Base-by-base conservation (phyloP, 176 grass and related monocot genomes). In the Aegilops longissima region DNA sequence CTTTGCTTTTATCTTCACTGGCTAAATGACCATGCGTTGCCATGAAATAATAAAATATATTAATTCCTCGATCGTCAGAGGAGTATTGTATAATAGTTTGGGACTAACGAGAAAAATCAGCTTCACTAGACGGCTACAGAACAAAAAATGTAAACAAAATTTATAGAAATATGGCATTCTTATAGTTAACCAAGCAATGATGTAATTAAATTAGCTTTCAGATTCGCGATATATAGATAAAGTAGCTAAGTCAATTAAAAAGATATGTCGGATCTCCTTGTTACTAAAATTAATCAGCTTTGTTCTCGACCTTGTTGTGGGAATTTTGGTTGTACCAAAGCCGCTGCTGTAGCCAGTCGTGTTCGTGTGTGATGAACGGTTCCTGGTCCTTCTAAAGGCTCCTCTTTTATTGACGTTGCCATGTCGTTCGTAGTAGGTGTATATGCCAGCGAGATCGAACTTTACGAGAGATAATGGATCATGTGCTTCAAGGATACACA, bases 381-480 rank as follows among this genome's bases (percentile, higher is more conserved):
- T 71, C 66, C 21, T 54, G 66, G 54, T 70, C 80, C 30, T 38
- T 27, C 47, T 10, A 71, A 58, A 56, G 34, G 47, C 0, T n/a
- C 20, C 66, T 12, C 70, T 6, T 58, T 38, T 47, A 59, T 21
- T 72, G 21, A 39, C 33, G 12, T 83, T 25, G 33, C 33, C 81
- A 83, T 49, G 33, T 56, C 67, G 12, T 70, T 70, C 70, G 45
- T 82, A 56, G 66, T 47, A 47, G 39, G 44, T n/a, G 23, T 70
- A 6, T 36, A 16, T 71, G 21, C 47, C 27, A 73, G 39, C 39
- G 40, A 16, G 71, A 27, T 82, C 4, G 21, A 82, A 52, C 51
- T 83, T 83, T 83, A 59, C 7, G 4, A 61, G 67, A 83, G 67
- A 83, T 20, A 33, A 56, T 67, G 42, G 40, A 49, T 14, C 79